Percentiles rank a stretch among this genome's conserved stretches.
These are phyloP conservation scores for Paecilomyces dactylethromorphus DNA, from an alignment of 2,329 filamentous ascomycete genomes.

Conservation along the genomic window DNA sequence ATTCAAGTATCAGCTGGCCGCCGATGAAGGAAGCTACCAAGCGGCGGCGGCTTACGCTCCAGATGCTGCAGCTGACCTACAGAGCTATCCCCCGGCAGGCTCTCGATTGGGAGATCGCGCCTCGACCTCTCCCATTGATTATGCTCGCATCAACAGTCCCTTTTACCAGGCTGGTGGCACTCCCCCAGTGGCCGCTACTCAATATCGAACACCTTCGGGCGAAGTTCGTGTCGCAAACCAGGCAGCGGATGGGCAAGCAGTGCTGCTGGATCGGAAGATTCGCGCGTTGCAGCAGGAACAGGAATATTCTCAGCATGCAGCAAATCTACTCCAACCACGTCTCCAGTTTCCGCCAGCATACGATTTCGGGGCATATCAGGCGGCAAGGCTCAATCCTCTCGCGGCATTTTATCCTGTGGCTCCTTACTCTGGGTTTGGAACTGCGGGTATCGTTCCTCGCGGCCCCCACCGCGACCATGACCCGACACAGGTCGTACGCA, in stretches of 20 bases:
- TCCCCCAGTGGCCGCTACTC: slow-evolving; percentile 28
- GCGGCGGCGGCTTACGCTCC: slow-evolving; percentile 15
- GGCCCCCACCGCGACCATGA: slow-evolving; percentile 52
- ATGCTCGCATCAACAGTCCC: slow-evolving; percentile 37
- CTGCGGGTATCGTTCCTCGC: slow-evolving; percentile 32
- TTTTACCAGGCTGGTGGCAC: slow-evolving; percentile 43
- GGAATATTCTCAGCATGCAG: slow-evolving; percentile 21
- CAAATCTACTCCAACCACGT: slow-evolving; percentile 21
- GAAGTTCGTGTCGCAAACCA: slow-evolving; percentile 31
- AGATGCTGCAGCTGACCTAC: slow-evolving; percentile 23
- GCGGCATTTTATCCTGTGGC: slow-evolving; percentile 31
- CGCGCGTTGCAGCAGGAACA: slow-evolving; percentile 41
- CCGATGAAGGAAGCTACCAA: slow-evolving; percentile 24
- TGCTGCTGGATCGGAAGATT: slow-evolving; percentile 44
- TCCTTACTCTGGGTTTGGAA: slow-evolving; percentile 21
- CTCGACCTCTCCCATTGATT: slow-evolving; percentile 41
- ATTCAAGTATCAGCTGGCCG: slow-evolving; percentile 31
- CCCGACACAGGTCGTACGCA: slow-evolving; percentile 57
- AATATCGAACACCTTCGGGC: slow-evolving; percentile 36
- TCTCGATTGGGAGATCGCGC: slow-evolving; percentile 39
- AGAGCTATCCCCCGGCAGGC: slow-evolving; percentile 28
- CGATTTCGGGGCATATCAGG: slow-evolving; percentile 26
- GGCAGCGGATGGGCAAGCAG: slow-evolving; percentile 36
- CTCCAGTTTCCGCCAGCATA: slow-evolving; percentile 24
- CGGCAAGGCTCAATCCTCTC: slow-evolving; percentile 25